Evolutionary conservation across 1,139 yeast species (phyloP).

Genomic region (Diutina neorugosa): DNA sequence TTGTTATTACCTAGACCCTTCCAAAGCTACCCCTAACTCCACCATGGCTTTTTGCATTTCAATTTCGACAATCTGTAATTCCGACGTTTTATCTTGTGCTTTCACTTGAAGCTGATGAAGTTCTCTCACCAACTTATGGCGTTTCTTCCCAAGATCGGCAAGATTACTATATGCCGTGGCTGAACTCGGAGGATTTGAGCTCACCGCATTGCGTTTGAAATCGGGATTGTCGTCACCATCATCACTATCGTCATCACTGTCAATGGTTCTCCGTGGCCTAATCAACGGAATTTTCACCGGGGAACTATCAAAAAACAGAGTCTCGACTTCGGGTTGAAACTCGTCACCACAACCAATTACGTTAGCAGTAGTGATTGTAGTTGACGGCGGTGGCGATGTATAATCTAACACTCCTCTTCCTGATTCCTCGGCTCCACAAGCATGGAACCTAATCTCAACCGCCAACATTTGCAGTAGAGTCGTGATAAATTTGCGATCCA

Average conservation of each 20-base stretch:
- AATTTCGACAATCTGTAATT: not conserved
- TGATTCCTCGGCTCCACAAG: not conserved
- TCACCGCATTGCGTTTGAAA: not conserved
- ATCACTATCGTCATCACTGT: not conserved
- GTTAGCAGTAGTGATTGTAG: not conserved
- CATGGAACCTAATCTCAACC: not conserved
- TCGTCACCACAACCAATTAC: not conserved
- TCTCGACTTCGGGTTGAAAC: not conserved
- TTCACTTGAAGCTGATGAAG: not conserved
- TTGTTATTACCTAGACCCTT: not conserved
- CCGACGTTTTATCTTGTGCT: not conserved
- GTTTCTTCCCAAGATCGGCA: not conserved
- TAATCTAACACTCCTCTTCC: not conserved
- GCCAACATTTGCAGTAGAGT: not conserved
- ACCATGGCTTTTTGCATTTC: not conserved
- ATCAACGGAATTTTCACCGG: not conserved
- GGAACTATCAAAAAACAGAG: not conserved
- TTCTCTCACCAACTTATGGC: not conserved
- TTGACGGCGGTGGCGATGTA: not conserved
- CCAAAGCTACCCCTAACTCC: not conserved
- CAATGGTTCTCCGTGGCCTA: not conserved
- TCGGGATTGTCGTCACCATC: not conserved
- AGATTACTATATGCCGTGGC: not conserved
- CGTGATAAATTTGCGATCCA: not conserved
- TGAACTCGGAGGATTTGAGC: not conserved